Evolutionary conservation across 176 grass and related monocot genomes (phyloP).

Genomic region (Bonia amplexicaulis): DNA sequence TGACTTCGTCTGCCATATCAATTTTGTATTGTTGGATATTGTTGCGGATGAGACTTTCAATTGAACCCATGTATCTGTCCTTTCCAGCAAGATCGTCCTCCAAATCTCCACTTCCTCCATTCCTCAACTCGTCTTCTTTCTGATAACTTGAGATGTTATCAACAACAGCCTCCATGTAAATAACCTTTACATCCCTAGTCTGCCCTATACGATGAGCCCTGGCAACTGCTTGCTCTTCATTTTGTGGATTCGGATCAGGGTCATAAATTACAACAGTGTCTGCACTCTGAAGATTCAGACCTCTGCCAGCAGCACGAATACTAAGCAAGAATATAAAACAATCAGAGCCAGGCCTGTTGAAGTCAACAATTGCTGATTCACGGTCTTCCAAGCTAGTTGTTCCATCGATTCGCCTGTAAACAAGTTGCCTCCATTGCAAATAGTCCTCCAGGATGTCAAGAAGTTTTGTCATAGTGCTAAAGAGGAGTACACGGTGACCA

Average conservation of each 20-base stretch:
- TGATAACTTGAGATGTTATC: slow-evolving; percentile 95
- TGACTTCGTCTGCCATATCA: slow-evolving; percentile 99
- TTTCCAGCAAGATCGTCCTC: slow-evolving; percentile 97
- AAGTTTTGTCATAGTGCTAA: slow-evolving; percentile 99
- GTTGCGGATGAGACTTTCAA: slow-evolving; percentile 94
- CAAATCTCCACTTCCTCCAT: slow-evolving; percentile 62
- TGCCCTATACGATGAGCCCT: slow-evolving; percentile 99
- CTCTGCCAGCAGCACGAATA: slow-evolving; percentile 97
- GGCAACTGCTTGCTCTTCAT: slow-evolving; percentile 97
- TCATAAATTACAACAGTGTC: slow-evolving; percentile 99
- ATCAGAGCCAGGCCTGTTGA: slow-evolving; percentile 87
- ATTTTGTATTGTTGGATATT: slow-evolving; percentile 99
- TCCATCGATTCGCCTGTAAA: slow-evolving; percentile 94
- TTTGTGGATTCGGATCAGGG: slow-evolving; percentile 96
- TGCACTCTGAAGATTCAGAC: slow-evolving; percentile 97
- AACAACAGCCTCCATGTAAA: slow-evolving; percentile 97
- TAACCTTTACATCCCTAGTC: slow-evolving; percentile 97
- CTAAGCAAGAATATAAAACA: slow-evolving; percentile 99
- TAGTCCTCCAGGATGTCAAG: slow-evolving; percentile 98
- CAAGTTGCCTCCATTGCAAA: slow-evolving; percentile 79
- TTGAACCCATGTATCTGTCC: slow-evolving; percentile 91
- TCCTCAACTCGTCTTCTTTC: slow-evolving; percentile 98
- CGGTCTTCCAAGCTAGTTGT: slow-evolving; percentile 96
- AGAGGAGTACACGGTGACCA: slow-evolving; percentile 92
- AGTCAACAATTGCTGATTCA: slow-evolving; percentile 91